These are phyloP conservation scores for Penicillium dipodomyicola DNA, from an alignment of 495 filamentous ascomycete species.

Conservation along the genomic window DNA sequence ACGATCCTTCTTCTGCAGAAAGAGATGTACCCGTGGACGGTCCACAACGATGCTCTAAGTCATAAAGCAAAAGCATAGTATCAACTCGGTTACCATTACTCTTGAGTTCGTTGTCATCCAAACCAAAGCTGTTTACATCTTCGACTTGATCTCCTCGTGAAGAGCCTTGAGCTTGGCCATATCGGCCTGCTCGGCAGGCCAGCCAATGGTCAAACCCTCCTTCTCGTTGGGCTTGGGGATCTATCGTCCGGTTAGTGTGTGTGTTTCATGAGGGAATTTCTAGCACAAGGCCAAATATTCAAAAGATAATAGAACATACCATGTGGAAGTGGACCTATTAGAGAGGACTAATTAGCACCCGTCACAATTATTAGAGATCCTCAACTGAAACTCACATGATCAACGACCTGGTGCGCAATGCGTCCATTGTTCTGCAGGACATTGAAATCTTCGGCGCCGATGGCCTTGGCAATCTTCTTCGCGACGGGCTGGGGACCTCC, in stretches of 20 bases:
- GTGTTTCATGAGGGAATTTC: background rate
- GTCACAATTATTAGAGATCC: background rate
- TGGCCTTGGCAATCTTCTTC: slow-evolving; percentile 79
- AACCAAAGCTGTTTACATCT: slow-evolving; percentile 61
- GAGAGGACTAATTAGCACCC: background rate
- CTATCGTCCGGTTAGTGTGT: slow-evolving; percentile 41
- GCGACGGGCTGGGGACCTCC: slow-evolving; percentile 62
- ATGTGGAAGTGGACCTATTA: slow-evolving; percentile 87
- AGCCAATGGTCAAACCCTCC: slow-evolving; percentile 77
- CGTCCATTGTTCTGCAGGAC: slow-evolving; percentile 95
- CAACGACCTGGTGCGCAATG: slow-evolving; percentile 91
- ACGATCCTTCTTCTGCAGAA: background rate
- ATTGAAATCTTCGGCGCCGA: slow-evolving; percentile 79
- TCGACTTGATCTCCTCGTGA: slow-evolving; percentile 78
- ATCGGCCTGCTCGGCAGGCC: slow-evolving; percentile 74
- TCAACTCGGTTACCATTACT: background rate
- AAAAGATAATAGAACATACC: slow-evolving; percentile 46
- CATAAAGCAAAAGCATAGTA: background rate
- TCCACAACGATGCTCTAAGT: background rate
- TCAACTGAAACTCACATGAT: slow-evolving; percentile 63
- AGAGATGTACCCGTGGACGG: background rate
- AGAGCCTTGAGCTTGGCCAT: slow-evolving; percentile 82
- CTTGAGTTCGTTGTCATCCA: background rate
- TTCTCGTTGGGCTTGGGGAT: slow-evolving; percentile 91
- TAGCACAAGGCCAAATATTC: background rate